phyloP scores from a whole-genome alignment of 768 basidiomycete species.

The Russula emetica region DNA sequence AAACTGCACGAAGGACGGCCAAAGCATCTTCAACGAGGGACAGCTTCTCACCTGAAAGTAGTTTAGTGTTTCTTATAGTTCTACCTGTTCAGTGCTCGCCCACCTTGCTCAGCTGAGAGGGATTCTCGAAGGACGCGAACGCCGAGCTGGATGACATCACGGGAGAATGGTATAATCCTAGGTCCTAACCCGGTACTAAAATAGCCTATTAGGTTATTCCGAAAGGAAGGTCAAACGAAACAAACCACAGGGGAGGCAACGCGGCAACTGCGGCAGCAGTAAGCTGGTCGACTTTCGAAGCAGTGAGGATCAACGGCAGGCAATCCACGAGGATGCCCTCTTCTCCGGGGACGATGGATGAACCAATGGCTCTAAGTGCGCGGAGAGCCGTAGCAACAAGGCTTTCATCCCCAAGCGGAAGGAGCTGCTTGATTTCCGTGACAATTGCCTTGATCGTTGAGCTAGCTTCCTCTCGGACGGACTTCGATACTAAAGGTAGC shows the following conservation, averaged over 20 bases:
- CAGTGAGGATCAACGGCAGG: constrained; percentile 54
- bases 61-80: constrained; percentile 20
- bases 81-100: background rate
- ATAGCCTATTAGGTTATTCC: background rate
- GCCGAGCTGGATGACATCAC: constrained; percentile 59
- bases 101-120: constrained; percentile 30
- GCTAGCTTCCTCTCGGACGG: constrained; percentile 50
- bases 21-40: constrained; percentile 38
- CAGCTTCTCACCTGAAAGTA: constrained; percentile 30
- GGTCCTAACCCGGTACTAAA: constrained; percentile 73
- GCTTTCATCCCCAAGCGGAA: constrained; percentile 41
- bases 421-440: constrained; percentile 44
- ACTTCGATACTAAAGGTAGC: constrained; percentile 53
- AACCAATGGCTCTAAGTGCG: constrained; percentile 57
- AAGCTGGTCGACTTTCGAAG: constrained; percentile 41
- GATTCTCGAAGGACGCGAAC: constrained; percentile 45
- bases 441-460: constrained; percentile 52
- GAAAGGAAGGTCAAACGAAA: constrained; percentile 27
- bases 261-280: constrained; percentile 47
- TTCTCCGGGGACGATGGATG: constrained; percentile 59
- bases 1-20: constrained; percentile 58
- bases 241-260: constrained; percentile 60
- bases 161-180: constrained; percentile 82
- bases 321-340: constrained; percentile 56
- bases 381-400: constrained; percentile 49